A percentile compares a stretch with the other conserved stretches of the same genome.
phyloP scores from a whole-genome alignment of 225 moss, liverwort and hornwort genomes.

The Bryum argenteum region DNA sequence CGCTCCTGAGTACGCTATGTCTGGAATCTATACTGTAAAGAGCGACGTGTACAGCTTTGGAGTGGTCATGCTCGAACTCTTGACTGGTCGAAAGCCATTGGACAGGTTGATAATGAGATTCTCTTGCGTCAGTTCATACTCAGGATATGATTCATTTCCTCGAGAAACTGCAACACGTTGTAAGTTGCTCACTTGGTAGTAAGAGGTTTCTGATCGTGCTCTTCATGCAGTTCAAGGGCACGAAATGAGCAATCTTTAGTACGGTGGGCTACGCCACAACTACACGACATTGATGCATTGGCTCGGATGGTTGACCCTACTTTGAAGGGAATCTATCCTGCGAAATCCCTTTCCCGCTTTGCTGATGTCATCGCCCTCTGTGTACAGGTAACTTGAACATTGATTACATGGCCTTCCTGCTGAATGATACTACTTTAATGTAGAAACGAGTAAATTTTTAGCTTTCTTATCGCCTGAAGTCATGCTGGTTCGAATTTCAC shows the following conservation, averaged over 20 bases:
- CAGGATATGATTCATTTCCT: neutral
- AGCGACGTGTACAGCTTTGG: constrained; percentile 88
- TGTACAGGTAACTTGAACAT: constrained; percentile 61
- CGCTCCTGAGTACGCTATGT: constrained; percentile 81
- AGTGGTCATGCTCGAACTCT: constrained; percentile 82
- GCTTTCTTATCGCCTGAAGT: no score
- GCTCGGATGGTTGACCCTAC: constrained; percentile 83
- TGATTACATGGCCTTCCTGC: neutral
- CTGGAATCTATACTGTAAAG: constrained; percentile 71
- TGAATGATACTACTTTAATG: neutral
- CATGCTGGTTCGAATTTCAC: no score
- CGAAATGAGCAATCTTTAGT: constrained; percentile 73
- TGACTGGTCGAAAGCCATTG: constrained; percentile 78
- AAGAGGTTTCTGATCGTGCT: constrained; percentile 10
- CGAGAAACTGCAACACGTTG: neutral
- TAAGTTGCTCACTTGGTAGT: neutral
- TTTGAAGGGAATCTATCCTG: constrained; percentile 79
- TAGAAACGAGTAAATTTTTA: no score
- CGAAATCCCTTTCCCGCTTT: constrained; percentile 76
- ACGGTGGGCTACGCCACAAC: constrained; percentile 85
- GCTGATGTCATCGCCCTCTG: constrained; percentile 73
- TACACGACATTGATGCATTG: constrained; percentile 79
- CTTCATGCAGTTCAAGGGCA: constrained; percentile 57
- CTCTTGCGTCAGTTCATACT: neutral
- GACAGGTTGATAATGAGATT: constrained; percentile 52